These are phyloP conservation scores for Trichophyton benhamiae DNA, from an alignment of 2,329 filamentous ascomycete genomes.

Conservation along the genomic window DNA sequence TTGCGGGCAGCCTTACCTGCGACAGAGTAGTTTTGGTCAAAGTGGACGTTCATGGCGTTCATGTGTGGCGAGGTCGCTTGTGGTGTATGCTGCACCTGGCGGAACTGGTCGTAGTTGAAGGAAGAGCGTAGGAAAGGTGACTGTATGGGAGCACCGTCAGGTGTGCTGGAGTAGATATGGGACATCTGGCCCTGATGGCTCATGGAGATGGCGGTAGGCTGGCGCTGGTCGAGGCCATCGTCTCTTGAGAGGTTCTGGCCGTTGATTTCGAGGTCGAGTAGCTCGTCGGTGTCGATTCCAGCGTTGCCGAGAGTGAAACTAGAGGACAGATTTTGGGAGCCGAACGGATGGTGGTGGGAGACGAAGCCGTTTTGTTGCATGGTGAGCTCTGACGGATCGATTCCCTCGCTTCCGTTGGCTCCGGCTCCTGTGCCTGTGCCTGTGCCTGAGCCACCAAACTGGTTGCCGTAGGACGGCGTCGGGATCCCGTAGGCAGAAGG, in stretches of 20 bases:
- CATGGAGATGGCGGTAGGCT: conserved; percentile 41
- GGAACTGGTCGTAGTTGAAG: conserved; percentile 67
- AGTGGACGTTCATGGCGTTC: conserved; percentile 30
- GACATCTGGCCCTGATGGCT: conserved; percentile 57
- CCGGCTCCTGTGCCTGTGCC: conserved; percentile 24
- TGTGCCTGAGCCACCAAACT: conserved; percentile 34
- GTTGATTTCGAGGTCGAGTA: conserved; percentile 52
- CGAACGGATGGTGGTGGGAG: conserved; percentile 40
- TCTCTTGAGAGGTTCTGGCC: conserved; percentile 27
- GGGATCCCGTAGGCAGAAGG: conserved; percentile 41
- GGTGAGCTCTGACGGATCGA: conserved; percentile 76
- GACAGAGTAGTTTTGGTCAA: conserved; percentile 41
- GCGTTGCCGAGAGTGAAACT: conserved; percentile 68
- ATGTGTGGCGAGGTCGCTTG: conserved; percentile 32
- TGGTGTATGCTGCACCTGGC: conserved; percentile 41
- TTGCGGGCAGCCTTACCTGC: neutral
- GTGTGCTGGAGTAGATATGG: conserved; percentile 74
- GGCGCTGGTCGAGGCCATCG: conserved; percentile 41
- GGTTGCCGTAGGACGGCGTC: conserved; percentile 37
- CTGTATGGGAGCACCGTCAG: conserved; percentile 81
- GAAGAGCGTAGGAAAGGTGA: conserved; percentile 68
- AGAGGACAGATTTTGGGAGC: conserved; percentile 52
- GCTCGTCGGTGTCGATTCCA: conserved; percentile 75
- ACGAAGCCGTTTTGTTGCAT: conserved; percentile 46
- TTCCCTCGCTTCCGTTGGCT: conserved; percentile 40